These are phyloP conservation scores for Xylaria sp. DNA, from an alignment of 2,329 filamentous ascomycete species.

Conservation along the genomic window DNA sequence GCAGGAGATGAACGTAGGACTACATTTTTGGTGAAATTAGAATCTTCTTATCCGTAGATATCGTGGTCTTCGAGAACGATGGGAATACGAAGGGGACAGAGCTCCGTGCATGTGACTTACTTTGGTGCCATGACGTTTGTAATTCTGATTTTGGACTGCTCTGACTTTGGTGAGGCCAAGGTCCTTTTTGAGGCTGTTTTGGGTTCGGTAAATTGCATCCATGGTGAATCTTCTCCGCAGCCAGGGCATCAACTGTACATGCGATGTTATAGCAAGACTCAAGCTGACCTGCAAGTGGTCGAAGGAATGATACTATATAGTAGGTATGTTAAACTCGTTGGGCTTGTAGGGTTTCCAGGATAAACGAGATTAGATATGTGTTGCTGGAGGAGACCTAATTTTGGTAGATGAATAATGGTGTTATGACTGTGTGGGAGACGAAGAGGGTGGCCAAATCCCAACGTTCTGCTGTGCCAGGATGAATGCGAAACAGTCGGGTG, in stretches of 20 bases:
- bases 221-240: conserved; percentile 44
- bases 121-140: conserved; percentile 68
- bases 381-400: neutral
- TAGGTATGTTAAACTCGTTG: conserved; percentile 4
- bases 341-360: conserved; percentile 16
- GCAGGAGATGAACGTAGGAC: conserved; percentile 70
- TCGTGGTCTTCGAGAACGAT: neutral
- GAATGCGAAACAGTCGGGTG: neutral
- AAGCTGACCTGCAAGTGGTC: neutral
- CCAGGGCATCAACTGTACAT: conserved; percentile 2
- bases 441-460: neutral
- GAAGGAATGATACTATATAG: neutral
- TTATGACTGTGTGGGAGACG: neutral
- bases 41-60: neutral
- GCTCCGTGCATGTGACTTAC: conserved; percentile 15
- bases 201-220: conserved; percentile 51
- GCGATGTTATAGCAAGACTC: neutral
- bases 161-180: conserved; percentile 59
- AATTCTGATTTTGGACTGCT: conserved; percentile 68
- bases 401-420: neutral
- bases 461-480: neutral
- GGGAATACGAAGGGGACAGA: too few species aligned
- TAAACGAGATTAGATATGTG: conserved; percentile 7
- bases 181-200: conserved; percentile 52
- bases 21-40: neutral